Conservation (phyloP, 352 stramenopile genomes). For the Pythium volutum region DNA sequence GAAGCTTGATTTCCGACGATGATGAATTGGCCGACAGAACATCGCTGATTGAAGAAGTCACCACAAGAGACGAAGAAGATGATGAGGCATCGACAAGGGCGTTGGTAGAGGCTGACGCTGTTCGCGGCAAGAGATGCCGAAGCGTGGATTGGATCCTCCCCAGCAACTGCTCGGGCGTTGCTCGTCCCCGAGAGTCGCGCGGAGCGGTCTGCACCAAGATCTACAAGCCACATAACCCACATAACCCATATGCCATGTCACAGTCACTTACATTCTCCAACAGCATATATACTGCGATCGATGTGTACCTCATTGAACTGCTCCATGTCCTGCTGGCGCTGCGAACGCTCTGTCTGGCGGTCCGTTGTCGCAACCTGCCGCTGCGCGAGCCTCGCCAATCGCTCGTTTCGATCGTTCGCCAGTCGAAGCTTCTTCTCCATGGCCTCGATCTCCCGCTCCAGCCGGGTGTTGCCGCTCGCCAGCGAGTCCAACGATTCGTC, state of each 20-base stretch:
- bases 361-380: conserved; percentile 11
- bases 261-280: no score
- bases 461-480: conserved; percentile 13
- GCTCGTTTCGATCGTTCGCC: conserved; percentile 28
- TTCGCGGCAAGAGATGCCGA: conserved; percentile 6
- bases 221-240: background rate
- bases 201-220: conserved; percentile 6
- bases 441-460: conserved; percentile 31
- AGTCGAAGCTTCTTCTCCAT: conserved; percentile 31
- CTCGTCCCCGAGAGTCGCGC: background rate
- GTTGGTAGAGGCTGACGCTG: background rate
- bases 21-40: background rate
- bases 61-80: background rate
- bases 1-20: background rate
- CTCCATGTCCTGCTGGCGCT: conserved; percentile 14
- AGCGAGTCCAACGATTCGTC: conserved; percentile 34
- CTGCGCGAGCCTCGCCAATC: conserved; percentile 30
- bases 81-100: background rate
- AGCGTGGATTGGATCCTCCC: conserved; percentile 22
- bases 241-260: background rate
- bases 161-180: conserved; percentile 11
- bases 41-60: background rate
- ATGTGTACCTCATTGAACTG: conserved; percentile 26
- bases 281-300: no score
- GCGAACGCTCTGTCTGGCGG: conserved; percentile 5